Percentiles rank a stretch among this genome's conserved stretches.
phyloP scores from a whole-genome alignment of 768 basidiomycete genomes.

The Mycena kentingensis region DNA sequence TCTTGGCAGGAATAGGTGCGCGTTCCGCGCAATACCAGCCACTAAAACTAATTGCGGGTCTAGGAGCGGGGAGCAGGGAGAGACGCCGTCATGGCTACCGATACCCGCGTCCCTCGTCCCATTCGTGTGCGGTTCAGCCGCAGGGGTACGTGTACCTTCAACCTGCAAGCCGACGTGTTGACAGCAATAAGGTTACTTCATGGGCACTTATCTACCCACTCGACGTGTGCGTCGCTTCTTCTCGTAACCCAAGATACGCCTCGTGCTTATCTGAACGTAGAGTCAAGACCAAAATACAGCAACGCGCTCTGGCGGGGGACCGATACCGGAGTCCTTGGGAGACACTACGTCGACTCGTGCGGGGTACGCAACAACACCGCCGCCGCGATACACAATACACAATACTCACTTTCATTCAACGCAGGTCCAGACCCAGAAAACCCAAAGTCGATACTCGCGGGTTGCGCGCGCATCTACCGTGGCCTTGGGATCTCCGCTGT shows the following conservation, averaged over 20 bases:
- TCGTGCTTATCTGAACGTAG: too few species aligned
- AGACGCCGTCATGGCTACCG: slow-evolving; percentile 84
- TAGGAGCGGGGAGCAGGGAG: slow-evolving; percentile 69
- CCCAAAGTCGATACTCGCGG: slow-evolving; percentile 75
- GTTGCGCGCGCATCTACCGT: slow-evolving; percentile 84
- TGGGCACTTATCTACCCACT: slow-evolving; percentile 94
- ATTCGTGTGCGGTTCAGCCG: slow-evolving; percentile 87
- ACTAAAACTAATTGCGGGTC: not conserved
- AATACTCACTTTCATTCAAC: not conserved
- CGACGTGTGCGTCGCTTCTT: slow-evolving; percentile 67
- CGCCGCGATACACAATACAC: not conserved
- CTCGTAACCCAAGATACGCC: not conserved
- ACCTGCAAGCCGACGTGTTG: slow-evolving; percentile 33
- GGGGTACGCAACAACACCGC: slow-evolving; percentile 51
- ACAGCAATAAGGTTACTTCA: slow-evolving; percentile 59
- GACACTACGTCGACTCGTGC: slow-evolving; percentile 76
- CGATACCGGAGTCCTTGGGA: slow-evolving; percentile 68
- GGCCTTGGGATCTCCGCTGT: slow-evolving; percentile 93
- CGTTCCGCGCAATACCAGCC: not conserved
- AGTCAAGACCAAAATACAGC: slow-evolving; percentile 95
- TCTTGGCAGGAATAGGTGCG: slow-evolving; percentile 69
- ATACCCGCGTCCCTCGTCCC: slow-evolving; percentile 79
- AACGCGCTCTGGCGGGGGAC: slow-evolving; percentile 83
- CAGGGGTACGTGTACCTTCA: slow-evolving; percentile 62
- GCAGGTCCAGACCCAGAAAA: slow-evolving; percentile 76